A percentile compares a stretch with the other conserved stretches of the same genome.
phyloP scores from a whole-genome alignment of 257 asterid species.

The Leptodermis oblonga region DNA sequence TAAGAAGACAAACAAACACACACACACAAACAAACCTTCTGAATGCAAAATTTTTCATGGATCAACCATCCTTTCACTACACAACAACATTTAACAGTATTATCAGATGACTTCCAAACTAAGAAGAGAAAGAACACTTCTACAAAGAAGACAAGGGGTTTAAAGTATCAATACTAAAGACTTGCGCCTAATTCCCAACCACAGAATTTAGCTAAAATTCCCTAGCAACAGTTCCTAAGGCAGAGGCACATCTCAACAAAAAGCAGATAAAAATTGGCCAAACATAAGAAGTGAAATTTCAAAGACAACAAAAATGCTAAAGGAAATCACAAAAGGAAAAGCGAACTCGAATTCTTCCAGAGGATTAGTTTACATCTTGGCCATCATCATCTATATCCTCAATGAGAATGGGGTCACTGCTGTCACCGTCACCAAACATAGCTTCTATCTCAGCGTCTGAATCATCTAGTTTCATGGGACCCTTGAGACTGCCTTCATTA shows the following conservation, averaged over 20 bases:
- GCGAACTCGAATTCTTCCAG: constrained; percentile 44
- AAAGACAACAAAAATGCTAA: neutral
- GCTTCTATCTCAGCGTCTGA: constrained; percentile 68
- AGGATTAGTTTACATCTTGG: constrained; percentile 48
- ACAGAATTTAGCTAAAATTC: neutral
- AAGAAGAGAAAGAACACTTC: neutral
- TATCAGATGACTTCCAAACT: neutral
- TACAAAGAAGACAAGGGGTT: neutral
- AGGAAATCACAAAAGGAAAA: neutral
- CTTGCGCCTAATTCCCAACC: neutral
- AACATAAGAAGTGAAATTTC: neutral
- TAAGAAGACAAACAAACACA: neutral
- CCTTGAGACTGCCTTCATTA: constrained; percentile 62
- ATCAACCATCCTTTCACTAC: neutral
- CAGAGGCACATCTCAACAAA: neutral
- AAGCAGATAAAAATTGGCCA: neutral
- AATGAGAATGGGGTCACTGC: constrained; percentile 63
- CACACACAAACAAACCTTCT: neutral
- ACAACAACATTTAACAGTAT: neutral
- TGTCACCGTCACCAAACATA: constrained; percentile 69
- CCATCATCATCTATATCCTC: constrained; percentile 20
- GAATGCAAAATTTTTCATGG: neutral
- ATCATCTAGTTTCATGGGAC: constrained; percentile 62
- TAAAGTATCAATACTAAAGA: neutral
- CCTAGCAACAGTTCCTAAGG: neutral